phyloP scores from a whole-genome alignment of 2,329 filamentous ascomycete genomes.

The Colletotrichum endophyticum region DNA sequence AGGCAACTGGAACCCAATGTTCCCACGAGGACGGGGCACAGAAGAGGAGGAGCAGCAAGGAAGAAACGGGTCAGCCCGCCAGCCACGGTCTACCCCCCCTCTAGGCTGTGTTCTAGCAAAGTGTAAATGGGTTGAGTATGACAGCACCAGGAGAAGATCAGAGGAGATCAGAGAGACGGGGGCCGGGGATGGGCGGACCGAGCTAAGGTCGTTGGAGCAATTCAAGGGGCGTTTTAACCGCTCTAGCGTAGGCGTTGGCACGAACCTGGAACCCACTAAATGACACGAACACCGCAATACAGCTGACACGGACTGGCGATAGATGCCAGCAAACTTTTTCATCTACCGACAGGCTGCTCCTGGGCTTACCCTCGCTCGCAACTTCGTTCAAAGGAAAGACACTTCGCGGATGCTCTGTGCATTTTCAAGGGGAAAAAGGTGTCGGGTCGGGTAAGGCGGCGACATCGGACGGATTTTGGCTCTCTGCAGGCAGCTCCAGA shows the following conservation, averaged over 20 bases:
- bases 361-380: neutral
- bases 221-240: neutral
- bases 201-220: neutral
- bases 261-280: slow-evolving; percentile 9
- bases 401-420: neutral
- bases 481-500: neutral
- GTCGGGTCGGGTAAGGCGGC: neutral
- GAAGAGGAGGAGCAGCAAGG: neutral
- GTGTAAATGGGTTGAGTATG: neutral
- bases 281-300: slow-evolving; percentile 1
- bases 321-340: neutral
- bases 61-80: neutral
- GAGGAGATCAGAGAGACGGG: neutral
- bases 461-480: neutral
- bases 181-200: neutral
- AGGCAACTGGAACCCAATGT: neutral
- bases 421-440: neutral
- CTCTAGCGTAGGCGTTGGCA: slow-evolving; percentile 7
- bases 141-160: neutral
- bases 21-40: neutral
- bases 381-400: neutral
- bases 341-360: neutral
- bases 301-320: neutral
- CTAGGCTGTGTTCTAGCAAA: neutral
- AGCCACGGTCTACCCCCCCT: neutral